Evolutionary conservation across 306 rosid genomes (phyloP), one percentile per base, ranked within the genome.

Genomic region (Calophaca sinica): DNA sequence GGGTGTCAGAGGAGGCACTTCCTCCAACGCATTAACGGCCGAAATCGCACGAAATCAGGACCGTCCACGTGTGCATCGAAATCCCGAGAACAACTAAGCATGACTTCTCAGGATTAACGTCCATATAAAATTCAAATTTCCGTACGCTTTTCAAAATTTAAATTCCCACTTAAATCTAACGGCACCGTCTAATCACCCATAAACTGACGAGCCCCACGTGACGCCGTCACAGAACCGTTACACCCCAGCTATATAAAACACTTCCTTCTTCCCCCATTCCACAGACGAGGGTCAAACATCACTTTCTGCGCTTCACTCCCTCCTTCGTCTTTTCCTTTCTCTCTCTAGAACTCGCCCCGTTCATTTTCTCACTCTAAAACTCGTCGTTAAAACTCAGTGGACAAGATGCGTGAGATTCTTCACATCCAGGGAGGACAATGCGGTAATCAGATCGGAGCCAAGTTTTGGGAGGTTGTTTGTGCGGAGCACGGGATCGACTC

Each of bases 381-480:
- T 70, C 72, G 57, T 31, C 28, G 5, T 5, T 44, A 20, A 2
- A 45, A 71, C 83, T 64, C 81, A 61, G 72, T 8, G 0, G n/a
- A 12, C 61, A 86, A 79, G 8, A 87, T 87, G 90, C 87, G 88
- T 67, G 88, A 82, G 84, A 87, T 87, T 78, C 88, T 87, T 39
- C 90, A 87, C 69, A 82, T 87, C 31, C 90, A 87, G 51, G 88
- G 82, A 5, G 90, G 90, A 0, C 85, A 84, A 48, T 87, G 90
- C 49, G 85, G 88, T 8, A 81, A 81, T 76, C 79, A 87, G 77
- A 87, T 87, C 51, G 86, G 90, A 0, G 86, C 81, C 0, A 87
- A 87, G 68, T 84, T 84, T 46, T 84, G 83, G 80, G 78, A 80
- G 62, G 87, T 84, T 15, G 86, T 87, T 53, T 87, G 90, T n/a